phyloP scores from a whole-genome alignment of 768 basidiomycete species.

The Lactarius indigo region DNA sequence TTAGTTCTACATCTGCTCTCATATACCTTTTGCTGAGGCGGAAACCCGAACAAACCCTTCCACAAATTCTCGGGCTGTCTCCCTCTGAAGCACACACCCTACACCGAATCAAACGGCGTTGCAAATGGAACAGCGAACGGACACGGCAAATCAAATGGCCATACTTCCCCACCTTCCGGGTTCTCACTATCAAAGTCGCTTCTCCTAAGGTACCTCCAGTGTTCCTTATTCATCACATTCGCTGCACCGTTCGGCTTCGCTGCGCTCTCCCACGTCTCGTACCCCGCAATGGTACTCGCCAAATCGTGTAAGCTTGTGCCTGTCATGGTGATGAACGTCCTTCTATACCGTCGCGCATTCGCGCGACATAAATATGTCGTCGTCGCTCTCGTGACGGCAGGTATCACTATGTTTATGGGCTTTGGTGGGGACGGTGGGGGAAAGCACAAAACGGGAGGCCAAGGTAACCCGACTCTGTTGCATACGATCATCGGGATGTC shows the following conservation, averaged over 20 bases:
- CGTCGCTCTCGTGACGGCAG: conserved; percentile 85
- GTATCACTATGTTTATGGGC: conserved; percentile 93
- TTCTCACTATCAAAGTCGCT: conserved; percentile 41
- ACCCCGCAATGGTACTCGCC: conserved; percentile 97
- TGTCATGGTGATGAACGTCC: conserved; percentile 95
- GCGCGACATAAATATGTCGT: conserved; percentile 95
- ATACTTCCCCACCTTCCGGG: conserved; percentile 33
- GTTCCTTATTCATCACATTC: conserved; percentile 80
- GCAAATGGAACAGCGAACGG: conserved; percentile 41
- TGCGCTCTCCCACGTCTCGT: conserved; percentile 91
- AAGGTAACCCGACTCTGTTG: conserved; percentile 41
- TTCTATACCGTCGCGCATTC: conserved; percentile 91
- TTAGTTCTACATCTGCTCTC: conserved; percentile 75
- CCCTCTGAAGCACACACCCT: conserved; percentile 26
- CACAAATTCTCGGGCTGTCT: conserved; percentile 60
- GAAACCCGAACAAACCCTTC: conserved; percentile 49
- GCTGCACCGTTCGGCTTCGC: conserved; percentile 97
- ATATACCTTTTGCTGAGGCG: conserved; percentile 66
- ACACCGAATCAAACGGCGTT: conserved; percentile 28
- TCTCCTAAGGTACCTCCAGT: conserved; percentile 76
- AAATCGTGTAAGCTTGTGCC: conserved; percentile 99
- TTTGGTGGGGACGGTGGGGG: conserved; percentile 59
- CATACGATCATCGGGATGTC: conserved; percentile 66
- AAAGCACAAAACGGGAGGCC: conserved; percentile 35
- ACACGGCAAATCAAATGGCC: conserved; percentile 26